phyloP scores from a whole-genome alignment of 2,329 filamentous ascomycete genomes.

The Myrmaecium sp. region DNA sequence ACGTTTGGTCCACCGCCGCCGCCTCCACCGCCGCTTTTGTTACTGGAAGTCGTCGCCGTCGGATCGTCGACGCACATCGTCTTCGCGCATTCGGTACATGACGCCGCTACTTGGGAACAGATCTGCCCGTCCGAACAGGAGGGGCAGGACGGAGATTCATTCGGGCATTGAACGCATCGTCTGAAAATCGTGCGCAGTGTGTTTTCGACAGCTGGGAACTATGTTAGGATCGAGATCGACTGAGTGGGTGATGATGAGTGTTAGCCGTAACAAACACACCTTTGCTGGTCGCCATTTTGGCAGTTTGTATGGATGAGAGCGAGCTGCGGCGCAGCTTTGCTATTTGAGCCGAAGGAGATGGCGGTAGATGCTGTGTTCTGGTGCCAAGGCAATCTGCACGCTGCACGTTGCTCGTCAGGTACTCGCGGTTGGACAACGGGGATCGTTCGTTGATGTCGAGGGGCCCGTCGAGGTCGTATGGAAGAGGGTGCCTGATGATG shows the following conservation, averaged over 20 bases:
- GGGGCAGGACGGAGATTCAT: conserved; percentile 38
- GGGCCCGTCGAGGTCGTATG: too few species aligned
- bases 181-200: conserved; percentile 31
- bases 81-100: conserved; percentile 42
- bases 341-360: too few species aligned
- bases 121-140: conserved; percentile 36
- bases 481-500: too few species aligned
- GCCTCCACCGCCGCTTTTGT: conserved; percentile 11
- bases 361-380: too few species aligned
- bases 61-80: conserved; percentile 36
- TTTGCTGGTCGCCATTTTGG: too few species aligned
- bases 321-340: too few species aligned
- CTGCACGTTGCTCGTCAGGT: too few species aligned
- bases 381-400: too few species aligned
- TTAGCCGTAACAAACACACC: too few species aligned
- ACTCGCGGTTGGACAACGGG: too few species aligned
- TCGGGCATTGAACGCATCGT: conserved; percentile 42
- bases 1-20: conserved; percentile 40
- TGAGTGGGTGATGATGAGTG: neutral
- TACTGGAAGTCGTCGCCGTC: conserved; percentile 14
- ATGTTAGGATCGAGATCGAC: conserved; percentile 4
- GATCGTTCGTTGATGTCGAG: too few species aligned
- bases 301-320: too few species aligned
- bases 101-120: conserved; percentile 42
- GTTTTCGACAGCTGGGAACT: conserved; percentile 15